Evolutionary conservation across 2,329 filamentous ascomycete species (phyloP).

Genomic region (Scortechinia acanthostroma): DNA sequence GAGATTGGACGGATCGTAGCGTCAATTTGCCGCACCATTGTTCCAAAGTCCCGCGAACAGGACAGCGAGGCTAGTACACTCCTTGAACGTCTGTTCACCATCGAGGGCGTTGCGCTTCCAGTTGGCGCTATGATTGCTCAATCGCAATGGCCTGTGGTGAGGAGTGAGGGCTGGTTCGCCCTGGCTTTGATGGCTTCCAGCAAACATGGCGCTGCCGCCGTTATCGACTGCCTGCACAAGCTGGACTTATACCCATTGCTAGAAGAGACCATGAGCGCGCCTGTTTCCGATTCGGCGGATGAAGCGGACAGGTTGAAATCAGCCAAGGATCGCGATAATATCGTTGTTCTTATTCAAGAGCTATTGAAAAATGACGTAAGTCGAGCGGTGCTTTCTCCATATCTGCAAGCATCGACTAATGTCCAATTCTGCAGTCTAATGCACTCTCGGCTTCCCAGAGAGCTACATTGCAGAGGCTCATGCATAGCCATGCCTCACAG

Average conservation of each 20-base stretch:
- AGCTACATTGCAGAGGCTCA: neutral
- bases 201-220: conserved; percentile 17
- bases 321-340: conserved; percentile 28
- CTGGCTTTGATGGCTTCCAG: conserved; percentile 32
- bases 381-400: conserved; percentile 2
- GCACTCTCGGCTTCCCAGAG: neutral
- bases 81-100: conserved; percentile 20
- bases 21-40: conserved; percentile 29
- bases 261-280: conserved; percentile 15
- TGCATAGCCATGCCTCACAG: neutral
- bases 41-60: conserved; percentile 15
- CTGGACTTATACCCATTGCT: conserved; percentile 21
- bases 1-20: conserved; percentile 35
- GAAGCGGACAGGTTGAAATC: conserved; percentile 14
- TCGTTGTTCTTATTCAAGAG: conserved; percentile 24
- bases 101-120: conserved; percentile 23
- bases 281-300: conserved; percentile 3
- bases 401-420: too few species aligned
- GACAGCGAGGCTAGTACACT: conserved; percentile 11
- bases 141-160: conserved; percentile 34
- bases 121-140: conserved; percentile 32
- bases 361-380: conserved; percentile 26
- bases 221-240: conserved; percentile 21
- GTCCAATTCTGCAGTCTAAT: too few species aligned
- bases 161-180: conserved; percentile 37